Conservation (phyloP, 257 asterid species). For the Scutellaria minor region DNA sequence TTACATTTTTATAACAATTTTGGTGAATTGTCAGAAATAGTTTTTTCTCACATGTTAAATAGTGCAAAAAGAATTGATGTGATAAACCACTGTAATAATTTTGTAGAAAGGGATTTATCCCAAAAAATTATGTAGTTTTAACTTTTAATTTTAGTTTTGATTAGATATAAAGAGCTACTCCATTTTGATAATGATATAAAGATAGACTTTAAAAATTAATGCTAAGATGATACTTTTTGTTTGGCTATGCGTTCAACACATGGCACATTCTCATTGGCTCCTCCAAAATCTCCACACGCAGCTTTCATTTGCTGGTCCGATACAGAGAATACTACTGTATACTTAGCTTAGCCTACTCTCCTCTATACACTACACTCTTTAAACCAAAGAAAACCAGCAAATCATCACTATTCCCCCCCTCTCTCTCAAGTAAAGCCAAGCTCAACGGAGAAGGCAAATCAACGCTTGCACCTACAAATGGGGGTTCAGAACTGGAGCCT, state of each 20-base stretch:
- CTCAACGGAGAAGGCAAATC: not conserved
- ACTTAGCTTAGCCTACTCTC: not conserved
- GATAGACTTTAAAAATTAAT: not conserved
- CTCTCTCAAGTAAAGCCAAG: not conserved
- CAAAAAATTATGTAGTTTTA: too few species aligned
- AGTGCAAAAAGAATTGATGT: too few species aligned
- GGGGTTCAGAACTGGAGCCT: slow-evolving; percentile 60
- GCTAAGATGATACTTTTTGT: slow-evolving; percentile 1
- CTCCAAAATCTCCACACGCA: slow-evolving; percentile 36
- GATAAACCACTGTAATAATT: too few species aligned
- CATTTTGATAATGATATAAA: too few species aligned
- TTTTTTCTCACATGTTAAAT: too few species aligned
- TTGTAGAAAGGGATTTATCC: too few species aligned
- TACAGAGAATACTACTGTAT: not conserved
- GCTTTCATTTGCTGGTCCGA: not conserved
- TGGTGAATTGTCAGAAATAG: too few species aligned
- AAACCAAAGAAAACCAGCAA: not conserved
- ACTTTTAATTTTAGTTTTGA: too few species aligned
- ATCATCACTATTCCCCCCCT: slow-evolving; percentile 26
- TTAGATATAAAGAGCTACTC: too few species aligned
- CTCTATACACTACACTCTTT: slow-evolving; percentile 2
- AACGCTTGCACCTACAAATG: slow-evolving; percentile 36
- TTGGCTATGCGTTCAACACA: slow-evolving; percentile 48
- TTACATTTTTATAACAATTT: too few species aligned
- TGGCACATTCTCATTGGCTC: slow-evolving; percentile 40